phyloP scores from a whole-genome alignment of 371 early-diverging fungal genomes.

The Conidiobolus incongruus region DNA sequence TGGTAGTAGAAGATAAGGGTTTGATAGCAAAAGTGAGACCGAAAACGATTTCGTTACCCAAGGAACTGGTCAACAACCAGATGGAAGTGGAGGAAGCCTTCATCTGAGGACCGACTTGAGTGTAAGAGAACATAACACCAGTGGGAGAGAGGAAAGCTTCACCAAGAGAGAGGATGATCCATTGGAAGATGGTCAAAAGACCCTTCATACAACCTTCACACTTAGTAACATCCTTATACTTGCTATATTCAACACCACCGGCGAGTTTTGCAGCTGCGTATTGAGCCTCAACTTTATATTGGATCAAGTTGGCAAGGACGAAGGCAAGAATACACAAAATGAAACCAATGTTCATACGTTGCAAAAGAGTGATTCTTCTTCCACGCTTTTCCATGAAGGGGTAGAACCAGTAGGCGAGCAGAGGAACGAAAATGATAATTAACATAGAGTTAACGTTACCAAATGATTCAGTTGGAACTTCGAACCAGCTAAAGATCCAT shows the following conservation, averaged over 20 bases:
- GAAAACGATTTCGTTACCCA: slow-evolving; percentile 7
- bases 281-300: neutral
- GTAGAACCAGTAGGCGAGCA: neutral
- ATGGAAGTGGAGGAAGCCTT: slow-evolving; percentile 10
- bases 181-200: slow-evolving; percentile 23
- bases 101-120: slow-evolving; percentile 3
- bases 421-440: slow-evolving; percentile 3
- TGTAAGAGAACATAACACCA: slow-evolving; percentile 21
- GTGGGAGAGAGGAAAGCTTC: slow-evolving; percentile 29
- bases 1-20: neutral
- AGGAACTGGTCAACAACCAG: slow-evolving; percentile 12
- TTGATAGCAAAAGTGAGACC: neutral
- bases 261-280: neutral
- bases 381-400: neutral
- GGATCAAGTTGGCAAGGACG: neutral
- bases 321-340: slow-evolving; percentile 1
- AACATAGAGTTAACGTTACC: slow-evolving; percentile 1
- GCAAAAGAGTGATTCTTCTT: neutral
- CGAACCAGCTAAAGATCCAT: slow-evolving; percentile 7
- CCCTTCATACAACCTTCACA: slow-evolving; percentile 8
- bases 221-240: neutral
- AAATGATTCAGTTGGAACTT: slow-evolving; percentile 1
- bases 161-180: slow-evolving; percentile 24
- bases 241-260: too few species aligned
- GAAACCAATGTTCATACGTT: slow-evolving; percentile 1